These are phyloP conservation scores for Mycena indigotica DNA, from an alignment of 768 basidiomycete genomes.

Conservation along the genomic window DNA sequence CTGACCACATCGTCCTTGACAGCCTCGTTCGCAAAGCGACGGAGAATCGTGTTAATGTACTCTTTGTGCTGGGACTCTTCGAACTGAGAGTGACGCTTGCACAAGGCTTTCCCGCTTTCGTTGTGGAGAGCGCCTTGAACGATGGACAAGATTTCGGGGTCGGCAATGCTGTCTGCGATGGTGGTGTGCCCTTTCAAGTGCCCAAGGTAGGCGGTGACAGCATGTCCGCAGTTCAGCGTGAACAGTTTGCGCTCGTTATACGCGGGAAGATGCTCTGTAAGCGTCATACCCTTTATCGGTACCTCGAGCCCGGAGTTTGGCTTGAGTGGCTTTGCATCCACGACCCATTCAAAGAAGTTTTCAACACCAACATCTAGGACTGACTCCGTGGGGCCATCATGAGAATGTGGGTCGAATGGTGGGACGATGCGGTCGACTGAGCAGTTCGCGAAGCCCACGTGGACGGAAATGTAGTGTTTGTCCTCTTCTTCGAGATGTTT, in stretches of 20 bases:
- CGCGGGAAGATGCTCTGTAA: constrained; percentile 33
- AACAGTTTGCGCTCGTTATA: constrained; percentile 47
- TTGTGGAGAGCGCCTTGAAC: constrained; percentile 34
- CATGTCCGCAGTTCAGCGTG: constrained; percentile 45
- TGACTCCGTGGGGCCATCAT: constrained; percentile 14
- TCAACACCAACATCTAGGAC: constrained; percentile 43
- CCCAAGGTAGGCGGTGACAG: constrained; percentile 42
- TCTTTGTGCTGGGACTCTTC: constrained; percentile 31
- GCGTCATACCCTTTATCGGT: constrained; percentile 27
- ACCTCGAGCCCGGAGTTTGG: constrained; percentile 30
- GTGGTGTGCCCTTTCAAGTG: constrained; percentile 31
- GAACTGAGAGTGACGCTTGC: constrained; percentile 32
- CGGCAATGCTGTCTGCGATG: constrained; percentile 34
- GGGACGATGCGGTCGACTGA: constrained; percentile 43
- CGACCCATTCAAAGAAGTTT: constrained; percentile 44
- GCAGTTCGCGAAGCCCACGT: constrained; percentile 45
- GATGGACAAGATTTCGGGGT: constrained; percentile 30
- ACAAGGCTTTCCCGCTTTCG: constrained; percentile 41
- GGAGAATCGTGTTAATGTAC: constrained; percentile 37
- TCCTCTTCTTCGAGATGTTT: constrained; percentile 31
- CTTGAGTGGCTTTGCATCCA: constrained; percentile 34
- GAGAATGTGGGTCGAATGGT: constrained; percentile 18
- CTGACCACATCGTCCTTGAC: constrained; percentile 39
- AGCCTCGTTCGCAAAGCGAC: constrained; percentile 37
- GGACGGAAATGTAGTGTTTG: constrained; percentile 26